phyloP scores from a whole-genome alignment of 2,329 filamentous ascomycete genomes.

The Mycosphaerella arachidis region DNA sequence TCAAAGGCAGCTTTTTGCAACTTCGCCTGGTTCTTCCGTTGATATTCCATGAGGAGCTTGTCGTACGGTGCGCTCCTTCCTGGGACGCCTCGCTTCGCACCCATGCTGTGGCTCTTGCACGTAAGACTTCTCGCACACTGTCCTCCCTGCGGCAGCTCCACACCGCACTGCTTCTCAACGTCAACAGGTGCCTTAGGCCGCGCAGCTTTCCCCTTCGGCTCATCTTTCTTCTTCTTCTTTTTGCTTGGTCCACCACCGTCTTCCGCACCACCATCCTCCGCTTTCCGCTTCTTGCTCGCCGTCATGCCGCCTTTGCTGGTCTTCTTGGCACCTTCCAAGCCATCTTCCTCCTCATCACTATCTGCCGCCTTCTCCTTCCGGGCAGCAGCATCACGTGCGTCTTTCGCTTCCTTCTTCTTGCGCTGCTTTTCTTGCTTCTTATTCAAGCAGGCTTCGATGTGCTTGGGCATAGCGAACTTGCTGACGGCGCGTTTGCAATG shows the following conservation, averaged over 20 bases:
- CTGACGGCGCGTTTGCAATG: conserved; percentile 89
- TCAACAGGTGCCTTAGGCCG: conserved; percentile 89
- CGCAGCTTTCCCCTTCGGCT: conserved; percentile 57
- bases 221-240: conserved; percentile 67
- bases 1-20: conserved; percentile 96
- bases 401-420: conserved; percentile 61
- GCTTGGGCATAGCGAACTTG: conserved; percentile 67
- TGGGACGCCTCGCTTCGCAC: conserved; percentile 81
- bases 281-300: conserved; percentile 42
- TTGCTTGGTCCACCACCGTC: conserved; percentile 66
- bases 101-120: conserved; percentile 89
- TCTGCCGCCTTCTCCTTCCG: conserved; percentile 40
- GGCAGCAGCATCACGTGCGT: conserved; percentile 48
- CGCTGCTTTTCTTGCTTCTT: conserved; percentile 67
- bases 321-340: conserved; percentile 24
- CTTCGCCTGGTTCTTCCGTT: conserved; percentile 98
- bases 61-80: conserved; percentile 84
- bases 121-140: conserved; percentile 82
- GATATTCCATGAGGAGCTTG: conserved; percentile 64
- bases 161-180: conserved; percentile 88
- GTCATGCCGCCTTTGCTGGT: conserved; percentile 27
- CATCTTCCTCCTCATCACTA: conserved; percentile 38
- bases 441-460: conserved; percentile 78
- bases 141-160: conserved; percentile 75
- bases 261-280: conserved; percentile 50